Conservation (phyloP, 441 rosid species). For the Mallotus repandus region DNA sequence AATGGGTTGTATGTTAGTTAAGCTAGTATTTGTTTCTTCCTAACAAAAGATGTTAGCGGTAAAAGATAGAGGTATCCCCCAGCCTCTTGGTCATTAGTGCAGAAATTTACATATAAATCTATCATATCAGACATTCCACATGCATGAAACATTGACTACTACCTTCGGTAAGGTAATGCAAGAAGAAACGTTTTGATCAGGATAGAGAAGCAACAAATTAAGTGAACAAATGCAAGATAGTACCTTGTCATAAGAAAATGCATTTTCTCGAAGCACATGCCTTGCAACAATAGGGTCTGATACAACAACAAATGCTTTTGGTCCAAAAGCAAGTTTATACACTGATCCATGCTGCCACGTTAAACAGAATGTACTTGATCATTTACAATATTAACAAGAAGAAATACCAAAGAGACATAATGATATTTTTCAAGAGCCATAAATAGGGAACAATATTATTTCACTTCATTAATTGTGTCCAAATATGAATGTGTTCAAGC, state of each 20-base stretch:
- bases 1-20: not conserved
- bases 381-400: not conserved
- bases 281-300: slow-evolving; percentile 90
- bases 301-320: slow-evolving; percentile 93
- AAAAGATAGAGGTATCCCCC: not conserved
- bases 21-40: not conserved
- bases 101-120: not conserved
- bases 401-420: slow-evolving; percentile 12
- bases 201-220: not conserved
- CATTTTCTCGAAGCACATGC: slow-evolving; percentile 81
- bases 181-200: not conserved
- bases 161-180: not conserved
- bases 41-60: not conserved
- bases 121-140: not conserved
- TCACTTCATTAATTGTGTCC: not conserved
- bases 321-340: slow-evolving; percentile 97
- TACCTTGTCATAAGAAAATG: slow-evolving; percentile 94
- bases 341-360: slow-evolving; percentile 82
- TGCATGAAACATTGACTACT: not conserved
- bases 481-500: not conserved
- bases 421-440: not conserved
- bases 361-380: slow-evolving; percentile 13
- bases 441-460: not conserved
- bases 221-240: not conserved
- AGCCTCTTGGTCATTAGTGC: not conserved